Base-by-base conservation (phyloP, 805 yeast genomes). In the Lipomyces orientalis region DNA sequence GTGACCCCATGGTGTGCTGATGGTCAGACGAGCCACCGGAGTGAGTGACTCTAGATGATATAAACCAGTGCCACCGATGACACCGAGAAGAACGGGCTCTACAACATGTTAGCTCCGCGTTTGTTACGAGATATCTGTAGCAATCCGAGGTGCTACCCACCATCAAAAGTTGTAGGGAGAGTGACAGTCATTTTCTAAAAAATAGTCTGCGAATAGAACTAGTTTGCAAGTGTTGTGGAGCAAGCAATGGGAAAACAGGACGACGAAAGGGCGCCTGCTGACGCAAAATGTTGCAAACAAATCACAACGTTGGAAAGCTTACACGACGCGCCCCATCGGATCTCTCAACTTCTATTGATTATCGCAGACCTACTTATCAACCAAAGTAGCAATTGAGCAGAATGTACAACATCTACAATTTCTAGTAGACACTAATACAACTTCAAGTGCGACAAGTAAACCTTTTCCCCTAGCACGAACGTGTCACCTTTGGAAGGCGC, bases 31-130 rank as follows among this genome's bases (percentile, higher is more conserved):
- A 16, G 97, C 97, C 58, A 94, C 97, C 2, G 97, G 96, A 59
- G 88, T 85, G 64, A 95, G 83, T 65, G 91, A 87, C 54, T 89
- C 91, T 65, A 95, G 83, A 66, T 91, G 90, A 82, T 95, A 95
- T 37, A 95, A 85, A n/a, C 99, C 99, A 4, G 99, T 95, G 54
- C 99, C 99, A 54, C 99, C 99, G 77, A 95, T 95, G 73, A 95
- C 87, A 46, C 97, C 98, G 55, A 95, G 83, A 52, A 86, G 84
- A 33, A 95, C 90, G 43, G 90, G 88, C 74, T 87, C 90, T 73
- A 59, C 54, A 59, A 35, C 25, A 29, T 8, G 6, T 39, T 33
- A 25, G 29, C 43, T 43, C 5, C 29, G 9, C 19, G n/a, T 12
- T 10, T 16, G 43, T 4, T 37, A 52, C 10, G 34, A 4, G 22